These are phyloP conservation scores for Yamadazyma diddensiae DNA, from an alignment of 1,139 yeast species.

Conservation along the genomic window DNA sequence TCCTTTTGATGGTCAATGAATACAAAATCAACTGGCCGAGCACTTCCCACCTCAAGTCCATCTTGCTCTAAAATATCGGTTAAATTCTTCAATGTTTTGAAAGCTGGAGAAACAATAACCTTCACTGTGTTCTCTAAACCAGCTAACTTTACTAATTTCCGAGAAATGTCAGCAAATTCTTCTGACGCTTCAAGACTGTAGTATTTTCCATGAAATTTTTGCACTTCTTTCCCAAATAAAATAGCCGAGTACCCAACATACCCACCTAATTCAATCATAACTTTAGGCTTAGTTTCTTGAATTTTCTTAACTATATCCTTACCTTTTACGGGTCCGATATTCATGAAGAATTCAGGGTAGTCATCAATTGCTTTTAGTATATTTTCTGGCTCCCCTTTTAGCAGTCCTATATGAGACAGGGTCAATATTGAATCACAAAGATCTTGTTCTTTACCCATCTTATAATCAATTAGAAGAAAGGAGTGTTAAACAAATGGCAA, in stretches of 20 bases:
- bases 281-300: constrained; percentile 23
- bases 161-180: constrained; percentile 33
- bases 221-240: constrained; percentile 27
- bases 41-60: constrained; percentile 1
- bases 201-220: constrained; percentile 24
- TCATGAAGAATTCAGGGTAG: constrained; percentile 22
- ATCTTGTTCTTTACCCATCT: constrained; percentile 10
- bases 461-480: too few relatives aligned
- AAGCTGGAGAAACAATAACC: constrained; percentile 38
- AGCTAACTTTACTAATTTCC: constrained; percentile 32
- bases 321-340: constrained; percentile 36
- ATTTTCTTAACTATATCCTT: constrained; percentile 25
- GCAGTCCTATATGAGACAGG: constrained; percentile 2
- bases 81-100: constrained; percentile 26
- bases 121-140: constrained; percentile 32
- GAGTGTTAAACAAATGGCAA: too few relatives aligned
- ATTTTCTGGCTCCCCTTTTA: constrained; percentile 21
- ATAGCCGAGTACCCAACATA: constrained; percentile 46
- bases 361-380: constrained; percentile 32
- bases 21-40: constrained; percentile 28
- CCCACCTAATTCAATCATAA: constrained; percentile 43
- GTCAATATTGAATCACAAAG: constrained; percentile 6
- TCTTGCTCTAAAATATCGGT: constrained; percentile 12
- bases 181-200: constrained; percentile 36
- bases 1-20: constrained; percentile 44